Evolutionary conservation across 305 asterid species (phyloP), one percentile per base, ranked within the genome.

Genomic region (Solanum hybrid): DNA sequence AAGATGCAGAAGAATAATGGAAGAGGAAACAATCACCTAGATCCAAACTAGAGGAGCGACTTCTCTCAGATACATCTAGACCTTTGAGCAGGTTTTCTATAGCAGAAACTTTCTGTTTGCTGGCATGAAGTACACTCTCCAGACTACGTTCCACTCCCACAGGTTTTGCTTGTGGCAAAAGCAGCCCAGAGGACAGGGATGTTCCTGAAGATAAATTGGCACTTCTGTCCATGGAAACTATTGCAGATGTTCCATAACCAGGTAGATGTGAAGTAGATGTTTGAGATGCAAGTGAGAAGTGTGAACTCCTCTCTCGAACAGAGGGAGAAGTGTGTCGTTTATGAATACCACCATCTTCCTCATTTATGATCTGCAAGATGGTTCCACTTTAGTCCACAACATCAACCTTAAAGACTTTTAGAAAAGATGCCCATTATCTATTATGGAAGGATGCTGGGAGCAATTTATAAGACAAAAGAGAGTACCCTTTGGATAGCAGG

Each of bases 11-110:
- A 88, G 27, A 91, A 89, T 80, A 90, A 80, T 72, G 91, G 90
- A 90, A 88, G 88, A 82, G 89, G 89, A 92, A 87, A 92, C 88
- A 92, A 92, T 86, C 94, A 97, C 99, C 99, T 92, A 97, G 95
- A 95, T 96, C 99, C 96, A 97, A 95, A 94, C 99, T 97, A 91
- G 99, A 95, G 34, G 99, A 97, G 88, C 98, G 94, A 78, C 90
- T 66, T 93, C 89, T 96, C 93, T 94, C 99, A 87, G 99, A 94
- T 89, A 94, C 85, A 91, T 96, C 94, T 93, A 97, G 86, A 84
- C 99, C 99, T 91, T 99, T 95, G 90, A 97, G 97, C 98, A 97
- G 96, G 92, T 98, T 96, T 92, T 97, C 99, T 92, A 97, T 97
- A 87, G 99, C 99, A 90, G 97, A 91, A 93, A 97, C 99, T 93